A percentile compares a stretch with the other conserved stretches of the same genome.
Conservation (phyloP, 345 rosid species). For the Iberis pinnata region DNA sequence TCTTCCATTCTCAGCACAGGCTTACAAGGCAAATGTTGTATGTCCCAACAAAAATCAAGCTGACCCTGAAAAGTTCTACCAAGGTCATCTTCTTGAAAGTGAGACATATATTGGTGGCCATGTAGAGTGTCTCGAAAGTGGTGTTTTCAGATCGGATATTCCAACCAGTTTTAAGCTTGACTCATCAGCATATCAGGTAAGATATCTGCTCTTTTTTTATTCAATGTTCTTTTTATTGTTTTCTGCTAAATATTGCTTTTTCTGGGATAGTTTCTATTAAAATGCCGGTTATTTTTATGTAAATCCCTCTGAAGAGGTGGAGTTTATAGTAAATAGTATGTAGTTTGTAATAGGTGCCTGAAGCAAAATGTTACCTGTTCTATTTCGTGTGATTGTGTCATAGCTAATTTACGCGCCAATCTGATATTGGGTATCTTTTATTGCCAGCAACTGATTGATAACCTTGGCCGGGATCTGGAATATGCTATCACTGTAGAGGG, state of each 20-base stretch:
- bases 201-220: constrained; percentile 24
- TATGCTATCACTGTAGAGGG: constrained; percentile 93
- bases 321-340: background rate
- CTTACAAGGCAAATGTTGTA: constrained; percentile 83
- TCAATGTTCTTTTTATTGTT: constrained; percentile 3
- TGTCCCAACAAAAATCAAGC: constrained; percentile 98
- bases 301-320: background rate
- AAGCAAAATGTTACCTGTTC: background rate
- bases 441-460: constrained; percentile 72
- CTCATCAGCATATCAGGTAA: constrained; percentile 68
- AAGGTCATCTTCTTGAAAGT: constrained; percentile 81
- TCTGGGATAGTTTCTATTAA: constrained; percentile 8
- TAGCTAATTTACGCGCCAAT: constrained; percentile 16
- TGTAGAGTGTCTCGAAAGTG: constrained; percentile 98
- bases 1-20: constrained; percentile 39
- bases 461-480: constrained; percentile 91
- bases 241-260: constrained; percentile 5
- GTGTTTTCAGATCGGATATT: constrained; percentile 94
- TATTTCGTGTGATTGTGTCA: background rate
- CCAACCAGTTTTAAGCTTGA: constrained; percentile 90
- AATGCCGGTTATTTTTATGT: constrained; percentile 4
- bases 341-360: constrained; percentile 11
- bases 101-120: constrained; percentile 98
- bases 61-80: constrained; percentile 76
- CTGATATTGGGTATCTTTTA: constrained; percentile 29